phyloP scores from a whole-genome alignment of 2,329 filamentous ascomycete genomes.

The Fusarium graminum region DNA sequence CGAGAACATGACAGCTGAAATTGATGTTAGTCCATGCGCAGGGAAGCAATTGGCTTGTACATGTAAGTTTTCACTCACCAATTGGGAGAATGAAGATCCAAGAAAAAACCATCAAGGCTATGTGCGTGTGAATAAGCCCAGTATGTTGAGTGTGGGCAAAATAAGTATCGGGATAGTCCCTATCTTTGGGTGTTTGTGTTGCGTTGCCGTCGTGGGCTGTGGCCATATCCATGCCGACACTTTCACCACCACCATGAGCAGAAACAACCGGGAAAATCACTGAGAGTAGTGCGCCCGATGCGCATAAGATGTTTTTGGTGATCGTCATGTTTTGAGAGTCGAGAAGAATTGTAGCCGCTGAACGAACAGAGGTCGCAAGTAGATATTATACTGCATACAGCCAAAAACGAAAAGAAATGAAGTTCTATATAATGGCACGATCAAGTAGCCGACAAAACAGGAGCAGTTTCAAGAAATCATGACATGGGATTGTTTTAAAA shows the following conservation, averaged over 20 bases:
- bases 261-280: constrained; percentile 37
- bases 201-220: constrained; percentile 24
- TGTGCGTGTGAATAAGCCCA: constrained; percentile 75
- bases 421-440: constrained; percentile 19
- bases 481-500: constrained; percentile 29
- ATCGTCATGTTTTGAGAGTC: constrained; percentile 8
- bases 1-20: constrained; percentile 84
- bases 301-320: not conserved
- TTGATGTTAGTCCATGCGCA: constrained; percentile 16
- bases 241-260: constrained; percentile 40
- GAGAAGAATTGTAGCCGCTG: not conserved
- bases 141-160: constrained; percentile 68
- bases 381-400: constrained; percentile 4
- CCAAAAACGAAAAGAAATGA: constrained; percentile 1
- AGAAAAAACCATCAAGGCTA: constrained; percentile 75
- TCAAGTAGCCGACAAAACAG: constrained; percentile 12
- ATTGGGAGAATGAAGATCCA: constrained; percentile 81
- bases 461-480: constrained; percentile 34
- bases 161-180: constrained; percentile 65
- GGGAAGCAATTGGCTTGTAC: not conserved
- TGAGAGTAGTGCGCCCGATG: constrained; percentile 17
- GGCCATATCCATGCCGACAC: constrained; percentile 21
- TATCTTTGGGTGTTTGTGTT: constrained; percentile 46
- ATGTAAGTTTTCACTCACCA: constrained; percentile 66
- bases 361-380: constrained; percentile 3